These are phyloP conservation scores for Drosera spatulata DNA, from an alignment of 179 eudicot species.

Conservation along the genomic window DNA sequence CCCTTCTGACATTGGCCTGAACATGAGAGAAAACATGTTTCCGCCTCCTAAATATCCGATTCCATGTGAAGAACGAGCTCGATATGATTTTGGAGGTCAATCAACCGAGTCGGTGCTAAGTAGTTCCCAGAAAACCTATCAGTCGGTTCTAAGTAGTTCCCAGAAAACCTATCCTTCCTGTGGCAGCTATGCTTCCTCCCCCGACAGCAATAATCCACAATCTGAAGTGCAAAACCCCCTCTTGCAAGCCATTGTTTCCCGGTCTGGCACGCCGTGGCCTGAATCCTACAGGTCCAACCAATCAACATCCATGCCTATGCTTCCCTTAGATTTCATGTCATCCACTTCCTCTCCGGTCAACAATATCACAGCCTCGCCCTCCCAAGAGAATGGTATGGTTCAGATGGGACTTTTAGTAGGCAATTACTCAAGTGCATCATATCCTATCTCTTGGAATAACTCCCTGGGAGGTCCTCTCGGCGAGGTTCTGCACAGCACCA, in stretches of 20 bases:
- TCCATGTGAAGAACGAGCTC: slow-evolving; percentile 8
- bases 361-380: slow-evolving; percentile 36
- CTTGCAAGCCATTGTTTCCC: slow-evolving; percentile 19
- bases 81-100: slow-evolving; percentile 28
- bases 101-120: slow-evolving; percentile 24
- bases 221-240: slow-evolving; percentile 10
- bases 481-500: slow-evolving; percentile 53
- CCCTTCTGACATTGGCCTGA: slow-evolving; percentile 8
- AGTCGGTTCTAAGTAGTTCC: slow-evolving; percentile 8
- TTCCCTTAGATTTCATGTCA: slow-evolving; percentile 53
- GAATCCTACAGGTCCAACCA: slow-evolving; percentile 50
- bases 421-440: slow-evolving; percentile 3
- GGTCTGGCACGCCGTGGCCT: slow-evolving; percentile 17
- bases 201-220: slow-evolving; percentile 15
- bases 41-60: slow-evolving; percentile 15
- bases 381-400: slow-evolving; percentile 27
- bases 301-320: slow-evolving; percentile 52
- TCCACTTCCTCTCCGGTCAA: slow-evolving; percentile 55
- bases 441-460: slow-evolving; percentile 53
- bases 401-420: slow-evolving; percentile 38
- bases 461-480: slow-evolving; percentile 87
- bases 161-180: slow-evolving; percentile 18
- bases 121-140: slow-evolving; percentile 9
- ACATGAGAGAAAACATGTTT: slow-evolving; percentile 17
- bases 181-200: slow-evolving; percentile 11